Conservation (phyloP, 352 stramenopile genomes). For the Phytophthora megakarya region DNA sequence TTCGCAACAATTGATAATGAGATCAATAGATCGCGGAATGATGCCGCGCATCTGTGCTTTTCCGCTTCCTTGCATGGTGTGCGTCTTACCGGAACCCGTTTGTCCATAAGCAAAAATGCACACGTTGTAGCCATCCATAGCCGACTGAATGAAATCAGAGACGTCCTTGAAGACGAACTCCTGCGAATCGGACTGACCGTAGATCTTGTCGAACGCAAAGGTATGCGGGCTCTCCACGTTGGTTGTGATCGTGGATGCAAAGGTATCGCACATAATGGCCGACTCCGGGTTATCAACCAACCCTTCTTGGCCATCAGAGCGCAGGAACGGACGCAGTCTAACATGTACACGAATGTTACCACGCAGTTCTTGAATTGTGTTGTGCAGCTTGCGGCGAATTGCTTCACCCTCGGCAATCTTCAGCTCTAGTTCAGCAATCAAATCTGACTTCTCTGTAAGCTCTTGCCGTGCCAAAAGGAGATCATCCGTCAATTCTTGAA, state of each 20-base stretch:
- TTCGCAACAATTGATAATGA: slow-evolving; percentile 82
- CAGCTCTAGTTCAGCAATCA: slow-evolving; percentile 70
- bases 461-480: slow-evolving; percentile 65
- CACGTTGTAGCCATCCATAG: slow-evolving; percentile 98
- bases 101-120: slow-evolving; percentile 99
- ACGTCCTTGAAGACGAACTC: slow-evolving; percentile 95
- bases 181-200: slow-evolving; percentile 94
- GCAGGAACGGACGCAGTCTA: slow-evolving; percentile 91
- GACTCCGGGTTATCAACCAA: slow-evolving; percentile 50
- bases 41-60: slow-evolving; percentile 97
- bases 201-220: slow-evolving; percentile 99
- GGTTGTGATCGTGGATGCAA: slow-evolving; percentile 73
- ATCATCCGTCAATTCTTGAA: slow-evolving; percentile 78
- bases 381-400: slow-evolving; percentile 96
- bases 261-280: slow-evolving; percentile 67
- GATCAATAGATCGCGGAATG: slow-evolving; percentile 96
- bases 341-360: slow-evolving; percentile 99
- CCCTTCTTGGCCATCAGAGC: slow-evolving; percentile 75
- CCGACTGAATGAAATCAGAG: slow-evolving; percentile 89
- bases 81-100: slow-evolving; percentile 97
- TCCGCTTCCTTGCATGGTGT: slow-evolving; percentile 98
- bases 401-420: slow-evolving; percentile 67
- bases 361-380: slow-evolving; percentile 99
- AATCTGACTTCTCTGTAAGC: slow-evolving; percentile 60
- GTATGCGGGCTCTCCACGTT: slow-evolving; percentile 75